These are phyloP conservation scores for Rubus idaeus DNA, from an alignment of 306 rosid species.

Conservation along the genomic window DNA sequence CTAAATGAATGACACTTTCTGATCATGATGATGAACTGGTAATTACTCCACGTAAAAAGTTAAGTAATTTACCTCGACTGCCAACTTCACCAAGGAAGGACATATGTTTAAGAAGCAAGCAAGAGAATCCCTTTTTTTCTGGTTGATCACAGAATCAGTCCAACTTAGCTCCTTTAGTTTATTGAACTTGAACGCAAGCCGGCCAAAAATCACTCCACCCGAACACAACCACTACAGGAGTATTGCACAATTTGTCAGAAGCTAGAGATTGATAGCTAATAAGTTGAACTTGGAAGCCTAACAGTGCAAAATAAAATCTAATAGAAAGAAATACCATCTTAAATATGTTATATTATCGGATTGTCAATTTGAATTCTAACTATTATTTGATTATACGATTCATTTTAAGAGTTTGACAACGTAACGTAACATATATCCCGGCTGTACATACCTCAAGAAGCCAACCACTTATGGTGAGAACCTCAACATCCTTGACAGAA, in stretches of 20 bases:
- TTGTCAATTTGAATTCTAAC: neutral
- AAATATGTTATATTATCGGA: neutral
- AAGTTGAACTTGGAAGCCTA: neutral
- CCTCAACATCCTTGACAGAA: constrained; percentile 25
- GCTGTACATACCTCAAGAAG: constrained; percentile 28
- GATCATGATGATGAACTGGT: neutral
- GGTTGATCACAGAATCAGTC: constrained; percentile 23
- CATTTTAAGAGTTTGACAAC: neutral
- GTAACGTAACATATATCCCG: neutral
- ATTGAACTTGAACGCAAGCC: constrained; percentile 25
- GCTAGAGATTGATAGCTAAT: too few species aligned
- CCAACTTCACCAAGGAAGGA: constrained; percentile 17
- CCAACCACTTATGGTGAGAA: constrained; percentile 29
- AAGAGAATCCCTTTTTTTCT: constrained; percentile 22
- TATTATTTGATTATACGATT: too few species aligned
- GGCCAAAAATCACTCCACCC: constrained; percentile 25
- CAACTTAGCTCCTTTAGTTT: constrained; percentile 17
- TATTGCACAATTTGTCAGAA: neutral
- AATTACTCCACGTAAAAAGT: neutral
- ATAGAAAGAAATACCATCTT: too few species aligned
- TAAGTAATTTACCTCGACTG: neutral
- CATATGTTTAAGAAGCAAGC: constrained; percentile 30
- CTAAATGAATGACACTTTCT: neutral
- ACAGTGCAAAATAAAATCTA: neutral
- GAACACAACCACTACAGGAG: constrained; percentile 28